These are phyloP conservation scores for Umbelopsis sp. DNA, from an alignment of 371 early-diverging fungal species.

Conservation along the genomic window DNA sequence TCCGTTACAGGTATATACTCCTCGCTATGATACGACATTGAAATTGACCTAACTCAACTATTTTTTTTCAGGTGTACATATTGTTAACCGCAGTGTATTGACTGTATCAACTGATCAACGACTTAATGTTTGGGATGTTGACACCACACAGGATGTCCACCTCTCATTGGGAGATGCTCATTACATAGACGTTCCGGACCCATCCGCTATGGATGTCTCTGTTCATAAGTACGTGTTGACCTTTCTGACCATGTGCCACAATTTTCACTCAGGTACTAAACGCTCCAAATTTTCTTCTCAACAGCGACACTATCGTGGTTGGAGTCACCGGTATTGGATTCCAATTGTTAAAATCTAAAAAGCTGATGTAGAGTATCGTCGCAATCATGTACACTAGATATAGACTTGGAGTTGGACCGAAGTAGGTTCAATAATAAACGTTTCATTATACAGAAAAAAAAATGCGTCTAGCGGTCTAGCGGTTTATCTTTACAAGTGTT, in stretches of 20 bases:
- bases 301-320: conserved; percentile 33
- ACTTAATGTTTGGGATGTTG: conserved; percentile 55
- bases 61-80: conserved; percentile 40
- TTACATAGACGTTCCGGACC: conserved; percentile 65
- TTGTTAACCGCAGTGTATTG: conserved; percentile 37
- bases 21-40: background rate
- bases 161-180: conserved; percentile 39
- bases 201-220: conserved; percentile 57
- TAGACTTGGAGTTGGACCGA: background rate
- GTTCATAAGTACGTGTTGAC: conserved; percentile 33
- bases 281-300: background rate
- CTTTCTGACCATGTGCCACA: background rate
- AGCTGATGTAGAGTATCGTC: background rate
- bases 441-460: conserved; percentile 8
- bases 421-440: background rate
- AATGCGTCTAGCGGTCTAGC: conserved; percentile 6
- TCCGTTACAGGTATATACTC: conserved; percentile 53
- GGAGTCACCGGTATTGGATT: conserved; percentile 60
- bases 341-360: conserved; percentile 36
- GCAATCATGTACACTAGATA: conserved; percentile 5
- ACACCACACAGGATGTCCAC: conserved; percentile 23
- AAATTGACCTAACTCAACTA: background rate
- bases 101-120: conserved; percentile 63
- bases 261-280: background rate
- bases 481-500: conserved; percentile 17